Percentiles rank a stretch among this genome's conserved stretches.
phyloP scores from a whole-genome alignment of 192 early-diverging fungal species.

The Mortierella hygrophila region DNA sequence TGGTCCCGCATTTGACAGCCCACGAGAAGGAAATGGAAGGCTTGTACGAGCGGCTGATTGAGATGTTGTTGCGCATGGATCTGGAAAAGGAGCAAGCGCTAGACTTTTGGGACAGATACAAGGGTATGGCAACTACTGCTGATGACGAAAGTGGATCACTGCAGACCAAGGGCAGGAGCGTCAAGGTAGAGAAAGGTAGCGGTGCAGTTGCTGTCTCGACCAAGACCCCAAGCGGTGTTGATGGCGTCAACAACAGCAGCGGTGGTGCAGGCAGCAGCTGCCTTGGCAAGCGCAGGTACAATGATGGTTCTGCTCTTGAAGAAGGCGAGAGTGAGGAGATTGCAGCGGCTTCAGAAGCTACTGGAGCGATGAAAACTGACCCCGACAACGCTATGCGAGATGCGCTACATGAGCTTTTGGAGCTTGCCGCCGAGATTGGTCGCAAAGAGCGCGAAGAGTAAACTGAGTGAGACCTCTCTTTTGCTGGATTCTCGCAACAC shows the following conservation, averaged over 20 bases:
- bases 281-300: background rate
- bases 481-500: background rate
- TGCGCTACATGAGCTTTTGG: background rate
- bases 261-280: background rate
- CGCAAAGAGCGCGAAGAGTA: background rate
- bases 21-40: slow-evolving; percentile 15
- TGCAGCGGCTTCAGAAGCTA: background rate
- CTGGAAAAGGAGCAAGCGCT: background rate
- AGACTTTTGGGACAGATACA: background rate
- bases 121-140: background rate
- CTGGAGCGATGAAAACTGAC: background rate
- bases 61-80: slow-evolving; percentile 29
- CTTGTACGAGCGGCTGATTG: slow-evolving; percentile 26
- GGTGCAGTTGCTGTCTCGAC: background rate
- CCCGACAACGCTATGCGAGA: background rate
- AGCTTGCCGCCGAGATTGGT: background rate
- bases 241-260: too few species aligned
- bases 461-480: background rate
- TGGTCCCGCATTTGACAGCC: slow-evolving; percentile 28
- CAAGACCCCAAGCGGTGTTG: background rate
- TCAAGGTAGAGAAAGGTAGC: background rate
- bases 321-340: background rate
- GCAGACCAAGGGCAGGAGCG: background rate
- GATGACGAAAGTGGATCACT: background rate
- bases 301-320: background rate